A percentile compares a stretch with the other conserved stretches of the same genome.
Evolutionary conservation across 768 basidiomycete genomes (phyloP).

Genomic region (Suillus decipiens): DNA sequence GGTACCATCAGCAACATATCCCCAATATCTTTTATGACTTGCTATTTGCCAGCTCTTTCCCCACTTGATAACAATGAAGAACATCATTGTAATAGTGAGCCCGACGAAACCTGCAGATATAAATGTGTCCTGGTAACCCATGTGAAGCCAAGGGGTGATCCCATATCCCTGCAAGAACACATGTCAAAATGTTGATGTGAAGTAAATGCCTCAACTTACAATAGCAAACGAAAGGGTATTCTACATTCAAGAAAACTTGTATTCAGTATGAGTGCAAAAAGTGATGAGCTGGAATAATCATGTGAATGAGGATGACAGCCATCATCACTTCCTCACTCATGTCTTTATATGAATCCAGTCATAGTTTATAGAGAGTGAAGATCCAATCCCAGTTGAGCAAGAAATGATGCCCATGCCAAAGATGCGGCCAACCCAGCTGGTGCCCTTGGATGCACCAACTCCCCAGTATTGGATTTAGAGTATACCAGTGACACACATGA

Average conservation of each 20-base stretch:
- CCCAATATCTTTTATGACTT: constrained; percentile 20
- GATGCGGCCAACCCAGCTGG: constrained; percentile 18
- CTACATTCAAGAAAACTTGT: constrained; percentile 5
- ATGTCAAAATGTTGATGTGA: background rate
- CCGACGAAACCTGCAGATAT: constrained; percentile 22
- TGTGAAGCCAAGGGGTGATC: constrained; percentile 23
- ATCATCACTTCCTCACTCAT: constrained; percentile 23
- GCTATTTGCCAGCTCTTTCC: constrained; percentile 21
- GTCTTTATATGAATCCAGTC: constrained; percentile 24
- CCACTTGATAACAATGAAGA: constrained; percentile 19
- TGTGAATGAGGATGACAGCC: constrained; percentile 23
- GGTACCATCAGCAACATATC: constrained; percentile 19
- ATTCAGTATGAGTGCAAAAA: background rate
- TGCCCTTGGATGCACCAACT: constrained; percentile 21
- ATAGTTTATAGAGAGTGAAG: constrained; percentile 21
- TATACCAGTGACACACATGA: no score
- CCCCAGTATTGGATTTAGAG: no score
- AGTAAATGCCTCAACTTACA: constrained; percentile 10
- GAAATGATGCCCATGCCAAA: constrained; percentile 25
- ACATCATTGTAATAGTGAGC: constrained; percentile 23
- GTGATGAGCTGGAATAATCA: constrained; percentile 4
- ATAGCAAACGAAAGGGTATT: constrained; percentile 23
- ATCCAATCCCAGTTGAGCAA: constrained; percentile 24
- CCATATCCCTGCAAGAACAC: constrained; percentile 18
- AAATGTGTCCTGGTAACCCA: constrained; percentile 22